phyloP scores from a whole-genome alignment of 192 early-diverging fungal genomes.

The Neocallimastix lanati region DNA sequence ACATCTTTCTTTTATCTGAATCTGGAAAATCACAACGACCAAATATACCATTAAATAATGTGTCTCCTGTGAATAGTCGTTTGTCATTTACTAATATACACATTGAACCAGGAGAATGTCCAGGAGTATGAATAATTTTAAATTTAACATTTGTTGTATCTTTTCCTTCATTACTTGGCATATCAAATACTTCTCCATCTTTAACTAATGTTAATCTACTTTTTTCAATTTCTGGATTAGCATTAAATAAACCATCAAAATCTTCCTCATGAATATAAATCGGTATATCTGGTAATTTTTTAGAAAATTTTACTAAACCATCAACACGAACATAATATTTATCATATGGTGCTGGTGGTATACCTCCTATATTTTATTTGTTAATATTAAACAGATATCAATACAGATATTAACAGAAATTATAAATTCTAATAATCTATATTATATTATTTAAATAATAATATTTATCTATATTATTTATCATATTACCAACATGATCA shows the following conservation, averaged over 20 bases:
- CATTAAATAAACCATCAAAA: neutral
- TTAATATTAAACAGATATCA: too few relatives aligned
- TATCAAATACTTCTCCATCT: neutral
- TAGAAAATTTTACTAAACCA: neutral
- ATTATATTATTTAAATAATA: too few relatives aligned
- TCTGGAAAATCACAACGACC: constrained; percentile 74
- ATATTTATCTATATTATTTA: too few relatives aligned
- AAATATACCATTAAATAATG: constrained; percentile 56
- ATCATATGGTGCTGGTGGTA: neutral
- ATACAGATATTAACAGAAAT: too few relatives aligned
- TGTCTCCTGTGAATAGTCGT: constrained; percentile 71
- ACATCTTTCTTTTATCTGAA: constrained; percentile 40
- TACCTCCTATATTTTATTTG: neutral
- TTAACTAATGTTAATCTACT: neutral
- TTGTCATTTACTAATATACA: constrained; percentile 56
- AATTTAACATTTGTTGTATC: constrained; percentile 13
- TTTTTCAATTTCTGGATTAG: neutral
- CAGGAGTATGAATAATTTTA: constrained; percentile 76
- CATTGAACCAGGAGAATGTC: constrained; percentile 77
- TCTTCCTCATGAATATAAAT: neutral
- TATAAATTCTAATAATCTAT: too few relatives aligned
- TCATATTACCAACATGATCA: neutral
- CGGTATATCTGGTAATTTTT: neutral
- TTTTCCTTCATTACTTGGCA: neutral
- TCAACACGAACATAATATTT: neutral